Evolutionary conservation across 257 asterid species (phyloP).

Genomic region (Nicotiana tabacum): DNA sequence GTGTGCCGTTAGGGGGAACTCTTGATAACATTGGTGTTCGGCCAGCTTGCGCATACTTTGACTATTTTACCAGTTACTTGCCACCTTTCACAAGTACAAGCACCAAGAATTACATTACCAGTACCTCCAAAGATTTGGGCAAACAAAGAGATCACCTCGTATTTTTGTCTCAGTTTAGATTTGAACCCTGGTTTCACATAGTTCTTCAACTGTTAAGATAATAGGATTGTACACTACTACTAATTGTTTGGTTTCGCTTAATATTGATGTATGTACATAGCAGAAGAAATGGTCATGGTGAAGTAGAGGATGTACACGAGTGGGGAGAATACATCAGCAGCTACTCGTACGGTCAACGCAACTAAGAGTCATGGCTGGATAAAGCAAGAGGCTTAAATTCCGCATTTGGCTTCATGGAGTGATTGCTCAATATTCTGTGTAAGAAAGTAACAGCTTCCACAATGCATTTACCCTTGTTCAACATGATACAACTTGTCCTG

Average conservation of each 20-base stretch:
- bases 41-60: background rate
- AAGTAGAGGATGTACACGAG: background rate
- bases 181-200: background rate
- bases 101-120: too few species aligned
- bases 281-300: background rate
- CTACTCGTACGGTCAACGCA: background rate
- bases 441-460: slow-evolving; percentile 51
- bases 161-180: background rate
- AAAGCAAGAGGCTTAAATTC: slow-evolving; percentile 41
- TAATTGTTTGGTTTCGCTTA: background rate
- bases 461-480: slow-evolving; percentile 65
- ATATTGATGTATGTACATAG: background rate
- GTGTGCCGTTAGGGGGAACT: too few species aligned
- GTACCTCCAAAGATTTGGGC: background rate
- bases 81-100: too few species aligned
- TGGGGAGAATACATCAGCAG: background rate
- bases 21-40: background rate
- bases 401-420: slow-evolving; percentile 28
- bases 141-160: background rate
- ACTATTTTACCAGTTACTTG: background rate
- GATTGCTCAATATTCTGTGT: slow-evolving; percentile 37
- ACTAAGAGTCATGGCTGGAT: slow-evolving; percentile 4
- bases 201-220: background rate
- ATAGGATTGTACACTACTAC: background rate
- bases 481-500: slow-evolving; percentile 70